A percentile compares a stretch with the other conserved stretches of the same genome.
These are phyloP conservation scores for Tricholoma saponaceum DNA, from an alignment of 768 basidiomycete genomes.

Conservation along the genomic window DNA sequence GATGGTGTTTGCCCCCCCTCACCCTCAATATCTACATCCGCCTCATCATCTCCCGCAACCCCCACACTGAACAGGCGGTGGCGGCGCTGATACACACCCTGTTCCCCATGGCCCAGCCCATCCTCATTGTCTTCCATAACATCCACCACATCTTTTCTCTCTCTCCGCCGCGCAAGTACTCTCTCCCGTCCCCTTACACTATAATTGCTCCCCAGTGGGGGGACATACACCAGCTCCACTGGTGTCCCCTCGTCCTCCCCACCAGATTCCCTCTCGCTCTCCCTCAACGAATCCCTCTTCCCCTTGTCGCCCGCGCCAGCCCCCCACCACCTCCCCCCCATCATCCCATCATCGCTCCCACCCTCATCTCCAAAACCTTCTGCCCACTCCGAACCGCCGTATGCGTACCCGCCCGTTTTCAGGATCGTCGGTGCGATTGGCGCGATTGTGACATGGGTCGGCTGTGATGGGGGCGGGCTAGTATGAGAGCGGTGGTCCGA, in stretches of 20 bases:
- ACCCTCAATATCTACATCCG: slow-evolving; percentile 8
- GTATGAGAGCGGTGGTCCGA: slow-evolving; percentile 2
- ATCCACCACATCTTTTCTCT: slow-evolving; percentile 17
- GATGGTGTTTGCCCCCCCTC: slow-evolving; percentile 3
- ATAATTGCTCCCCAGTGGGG: slow-evolving; percentile 40
- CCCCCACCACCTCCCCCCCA: slow-evolving; percentile 15
- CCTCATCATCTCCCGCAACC: slow-evolving; percentile 10
- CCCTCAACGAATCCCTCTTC: slow-evolving; percentile 13
- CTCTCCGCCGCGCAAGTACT: slow-evolving; percentile 15
- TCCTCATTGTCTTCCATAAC: slow-evolving; percentile 22
- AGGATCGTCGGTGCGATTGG: slow-evolving; percentile 69
- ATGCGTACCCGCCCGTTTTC: slow-evolving; percentile 65
- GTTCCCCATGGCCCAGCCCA: slow-evolving; percentile 17
- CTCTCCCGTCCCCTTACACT: slow-evolving; percentile 21
- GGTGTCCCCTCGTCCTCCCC: slow-evolving; percentile 39
- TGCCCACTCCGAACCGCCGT: slow-evolving; percentile 38
- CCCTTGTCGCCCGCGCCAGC: slow-evolving; percentile 11
- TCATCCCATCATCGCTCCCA: slow-evolving; percentile 26
- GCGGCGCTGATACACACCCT: slow-evolving; percentile 12
- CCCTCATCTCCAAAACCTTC: slow-evolving; percentile 46
- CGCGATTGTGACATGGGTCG: slow-evolving; percentile 39
- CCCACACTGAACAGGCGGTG: slow-evolving; percentile 15
- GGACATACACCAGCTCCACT: slow-evolving; percentile 72
- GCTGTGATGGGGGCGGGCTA: slow-evolving; percentile 1
- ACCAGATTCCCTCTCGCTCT: slow-evolving; percentile 18